Evolutionary conservation across 306 rosid genomes (phyloP), one percentile per base, ranked within the genome.

Genomic region (Castanopsis chinensis): DNA sequence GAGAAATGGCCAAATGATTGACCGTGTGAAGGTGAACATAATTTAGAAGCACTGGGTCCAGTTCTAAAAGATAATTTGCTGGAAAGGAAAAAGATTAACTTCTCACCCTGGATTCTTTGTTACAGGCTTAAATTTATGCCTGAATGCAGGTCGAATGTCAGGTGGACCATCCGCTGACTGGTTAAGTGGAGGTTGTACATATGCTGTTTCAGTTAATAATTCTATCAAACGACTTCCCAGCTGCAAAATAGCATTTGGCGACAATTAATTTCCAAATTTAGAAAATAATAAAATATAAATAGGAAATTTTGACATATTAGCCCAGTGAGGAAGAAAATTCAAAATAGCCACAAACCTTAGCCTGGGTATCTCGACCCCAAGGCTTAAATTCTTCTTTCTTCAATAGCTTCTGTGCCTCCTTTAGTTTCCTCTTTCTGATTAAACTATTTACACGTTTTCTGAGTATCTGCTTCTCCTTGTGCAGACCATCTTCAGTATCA

Each of bases 101-200:
- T 60, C 88, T 86, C 86, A 91, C 96, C 92, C 83, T 71, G 89
- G 87, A 82, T 52, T 76, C 81, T 76, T 91, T 32, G 89, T 33
- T 10, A 82, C 86, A 33, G 90, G 80, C 79, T 91, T 89, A 82
- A 90, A 85, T 80, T 78, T 86, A 82, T 91, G 97, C 88, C 87
- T 88, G 85, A 92, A 92, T 32, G 96, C 97, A 55, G 97, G 97
- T 83, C 93, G 89, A 77, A 92, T 76, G 72, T 92, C 97, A 51
- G 96, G 97, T 69, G 97, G 96, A 54, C 74, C 73, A 54, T 91
- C 96, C 60, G 86, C 89, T 77, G 76, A 85, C 79, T 92, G 93
- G 80, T 75, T 84, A 69, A 92, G 87, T 79, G 97, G 96, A 83
- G 91, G 79, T 76, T 89, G 93, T 71, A 92, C 84, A 82, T 83